Conservation (phyloP, 106 monocot genomes). For the Posidonia australis region DNA sequence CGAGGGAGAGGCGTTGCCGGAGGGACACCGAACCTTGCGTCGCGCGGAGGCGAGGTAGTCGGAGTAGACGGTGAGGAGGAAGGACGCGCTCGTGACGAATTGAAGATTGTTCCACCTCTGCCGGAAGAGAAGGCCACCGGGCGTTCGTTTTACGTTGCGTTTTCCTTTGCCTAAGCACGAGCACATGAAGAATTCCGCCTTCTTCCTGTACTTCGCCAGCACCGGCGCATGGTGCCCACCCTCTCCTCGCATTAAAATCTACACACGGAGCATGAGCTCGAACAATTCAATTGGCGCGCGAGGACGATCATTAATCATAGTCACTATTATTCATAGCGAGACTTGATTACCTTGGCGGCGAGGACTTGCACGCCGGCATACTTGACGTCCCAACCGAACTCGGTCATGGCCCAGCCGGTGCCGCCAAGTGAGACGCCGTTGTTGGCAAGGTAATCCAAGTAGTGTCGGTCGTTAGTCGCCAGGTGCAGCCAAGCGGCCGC, state of each 20-base stretch:
- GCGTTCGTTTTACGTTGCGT: slow-evolving; percentile 56
- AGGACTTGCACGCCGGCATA: slow-evolving; percentile 85
- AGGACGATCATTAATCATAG: too few species aligned
- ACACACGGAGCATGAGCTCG: background rate
- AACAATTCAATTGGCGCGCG: too few species aligned
- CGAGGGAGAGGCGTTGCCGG: slow-evolving; percentile 32
- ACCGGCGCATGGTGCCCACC: slow-evolving; percentile 35
- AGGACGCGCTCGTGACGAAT: slow-evolving; percentile 77
- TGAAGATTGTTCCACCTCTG: slow-evolving; percentile 98
- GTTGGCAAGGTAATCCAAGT: slow-evolving; percentile 60
- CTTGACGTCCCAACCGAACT: slow-evolving; percentile 99
- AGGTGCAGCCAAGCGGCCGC: slow-evolving; percentile 85
- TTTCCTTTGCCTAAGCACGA: slow-evolving; percentile 63
- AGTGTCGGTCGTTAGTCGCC: slow-evolving; percentile 55
- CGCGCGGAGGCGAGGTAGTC: slow-evolving; percentile 67
- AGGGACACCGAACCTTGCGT: slow-evolving; percentile 29
- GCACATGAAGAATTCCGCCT: slow-evolving; percentile 83
- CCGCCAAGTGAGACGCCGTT: slow-evolving; percentile 73
- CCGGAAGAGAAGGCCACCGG: slow-evolving; percentile 75
- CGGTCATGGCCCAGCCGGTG: slow-evolving; percentile 76
- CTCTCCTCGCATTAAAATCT: slow-evolving; percentile 71
- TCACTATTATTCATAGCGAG: too few species aligned
- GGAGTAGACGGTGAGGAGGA: slow-evolving; percentile 78
- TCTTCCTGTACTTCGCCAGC: slow-evolving; percentile 53
- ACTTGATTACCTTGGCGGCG: slow-evolving; percentile 47